A percentile compares a stretch with the other conserved stretches of the same genome.
Conservation (phyloP, 148 eudicot species). For the Rhododendron molle region DNA sequence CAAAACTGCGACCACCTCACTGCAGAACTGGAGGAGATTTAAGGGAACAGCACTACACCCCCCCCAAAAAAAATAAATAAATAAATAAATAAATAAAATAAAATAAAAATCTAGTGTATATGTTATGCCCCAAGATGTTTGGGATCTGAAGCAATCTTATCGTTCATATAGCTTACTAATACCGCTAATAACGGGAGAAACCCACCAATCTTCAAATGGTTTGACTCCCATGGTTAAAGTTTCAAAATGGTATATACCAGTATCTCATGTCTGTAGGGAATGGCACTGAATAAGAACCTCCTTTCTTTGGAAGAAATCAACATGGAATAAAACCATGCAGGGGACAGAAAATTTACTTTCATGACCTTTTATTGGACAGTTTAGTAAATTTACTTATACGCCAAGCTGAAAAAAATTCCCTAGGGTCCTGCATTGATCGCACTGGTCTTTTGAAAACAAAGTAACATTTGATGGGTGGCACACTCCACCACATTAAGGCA, state of each 20-base stretch:
- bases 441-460: background rate
- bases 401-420: background rate
- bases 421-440: background rate
- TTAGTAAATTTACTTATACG: background rate
- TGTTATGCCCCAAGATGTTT: background rate
- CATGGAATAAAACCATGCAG: background rate
- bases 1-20: background rate
- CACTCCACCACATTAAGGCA: background rate
- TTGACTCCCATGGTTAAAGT: background rate
- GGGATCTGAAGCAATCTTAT: background rate
- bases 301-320: slow-evolving; percentile 2
- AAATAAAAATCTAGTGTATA: background rate
- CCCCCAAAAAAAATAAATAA: too few species aligned
- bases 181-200: background rate
- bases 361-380: background rate
- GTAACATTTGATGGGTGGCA: background rate
- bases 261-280: background rate
- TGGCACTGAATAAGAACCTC: background rate
- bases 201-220: background rate
- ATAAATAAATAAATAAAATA: too few species aligned
- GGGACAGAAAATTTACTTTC: background rate
- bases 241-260: background rate
- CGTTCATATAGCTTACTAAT: background rate
- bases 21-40: background rate
- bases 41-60: background rate